Evolutionary conservation across 106 monocot species (phyloP), one percentile per base, ranked within the genome.

Genomic region (Dendrobium huoshanense): DNA sequence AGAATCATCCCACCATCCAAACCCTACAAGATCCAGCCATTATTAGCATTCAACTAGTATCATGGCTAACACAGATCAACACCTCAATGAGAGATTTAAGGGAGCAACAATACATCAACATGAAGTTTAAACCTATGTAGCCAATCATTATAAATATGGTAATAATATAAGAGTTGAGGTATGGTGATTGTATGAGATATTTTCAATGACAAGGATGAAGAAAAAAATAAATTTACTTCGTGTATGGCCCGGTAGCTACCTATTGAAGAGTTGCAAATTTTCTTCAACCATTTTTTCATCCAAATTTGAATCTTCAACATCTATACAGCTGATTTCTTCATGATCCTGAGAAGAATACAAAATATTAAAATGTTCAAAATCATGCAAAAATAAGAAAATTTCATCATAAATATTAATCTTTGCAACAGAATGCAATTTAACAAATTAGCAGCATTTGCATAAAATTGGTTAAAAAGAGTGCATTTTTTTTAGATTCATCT

Each of bases 231-330:
- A 74, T 44, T 44, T 74, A 6, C 74, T 44, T 74, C 5, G 74
- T n/a, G n/a, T 70, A 42, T 44, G 74, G 11, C 27, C 27, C 11
- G 29, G 27, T 24, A 75, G 43, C 18, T 75, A 76, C 76, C 76
- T 76, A 51, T 49, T 76, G 76, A 76, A 76, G 49, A 76, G 76
- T 48, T 49, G 47, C 27, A 76, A 49, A 15, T 76, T 76, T 76
- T 76, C 76, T 76, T 76, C 76, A 76, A 10, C 25, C 76, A 76
- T 10, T 11, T 76, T 76, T 49, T 76, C 76, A 76, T 48, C 76
- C 9, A 25, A 76, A 76, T 47, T 76, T 24, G 47, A 49, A 76
- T 49, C 76, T 5, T 49, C 49, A 25, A 49, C 48, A 76, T 76
- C 27, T 18, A 47, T 24, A 76, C 47, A 47, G 17, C 5, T 43